phyloP scores from a whole-genome alignment of 495 filamentous ascomycete genomes.

The Rusavskia elegans region DNA sequence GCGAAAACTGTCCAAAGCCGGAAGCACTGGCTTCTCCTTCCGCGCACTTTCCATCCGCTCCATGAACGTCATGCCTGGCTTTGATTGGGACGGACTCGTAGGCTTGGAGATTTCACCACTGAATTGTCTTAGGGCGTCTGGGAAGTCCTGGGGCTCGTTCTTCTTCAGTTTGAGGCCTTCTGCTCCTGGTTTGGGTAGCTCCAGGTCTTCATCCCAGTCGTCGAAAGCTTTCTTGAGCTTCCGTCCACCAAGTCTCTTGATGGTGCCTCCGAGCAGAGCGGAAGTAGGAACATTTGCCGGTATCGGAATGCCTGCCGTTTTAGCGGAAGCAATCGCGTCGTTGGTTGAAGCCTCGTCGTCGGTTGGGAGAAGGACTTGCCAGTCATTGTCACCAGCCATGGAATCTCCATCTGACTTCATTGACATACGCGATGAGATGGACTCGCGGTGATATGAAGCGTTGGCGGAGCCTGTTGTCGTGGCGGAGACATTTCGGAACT shows the following conservation, averaged over 20 bases:
- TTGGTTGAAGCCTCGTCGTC: constrained; percentile 65
- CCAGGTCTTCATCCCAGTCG: constrained; percentile 86
- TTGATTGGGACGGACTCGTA: constrained; percentile 10
- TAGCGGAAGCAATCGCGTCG: constrained; percentile 75
- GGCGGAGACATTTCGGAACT: constrained; percentile 47
- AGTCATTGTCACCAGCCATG: constrained; percentile 62
- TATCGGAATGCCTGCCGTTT: constrained; percentile 80
- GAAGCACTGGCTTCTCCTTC: constrained; percentile 7
- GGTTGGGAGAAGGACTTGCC: constrained; percentile 60
- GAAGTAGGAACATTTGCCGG: constrained; percentile 80
- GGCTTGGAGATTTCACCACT: constrained; percentile 25
- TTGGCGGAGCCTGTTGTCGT: constrained; percentile 33
- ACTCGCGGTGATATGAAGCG: constrained; percentile 43
- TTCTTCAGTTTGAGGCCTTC: constrained; percentile 46
- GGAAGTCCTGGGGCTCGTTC: constrained; percentile 42
- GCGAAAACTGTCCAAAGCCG: constrained; percentile 39
- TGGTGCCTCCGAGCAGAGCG: constrained; percentile 85
- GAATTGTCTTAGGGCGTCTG: constrained; percentile 50
- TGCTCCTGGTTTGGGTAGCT: constrained; percentile 47
- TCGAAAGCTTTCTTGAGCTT: constrained; percentile 67
- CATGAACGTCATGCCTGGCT: constrained; percentile 12
- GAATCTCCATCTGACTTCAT: constrained; percentile 69
- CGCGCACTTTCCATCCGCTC: constrained; percentile 9
- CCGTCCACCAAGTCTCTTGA: constrained; percentile 75
- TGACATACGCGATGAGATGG: constrained; percentile 60